phyloP scores from a whole-genome alignment of 1,284 basidiomycete species.

The Mycena citricolor region DNA sequence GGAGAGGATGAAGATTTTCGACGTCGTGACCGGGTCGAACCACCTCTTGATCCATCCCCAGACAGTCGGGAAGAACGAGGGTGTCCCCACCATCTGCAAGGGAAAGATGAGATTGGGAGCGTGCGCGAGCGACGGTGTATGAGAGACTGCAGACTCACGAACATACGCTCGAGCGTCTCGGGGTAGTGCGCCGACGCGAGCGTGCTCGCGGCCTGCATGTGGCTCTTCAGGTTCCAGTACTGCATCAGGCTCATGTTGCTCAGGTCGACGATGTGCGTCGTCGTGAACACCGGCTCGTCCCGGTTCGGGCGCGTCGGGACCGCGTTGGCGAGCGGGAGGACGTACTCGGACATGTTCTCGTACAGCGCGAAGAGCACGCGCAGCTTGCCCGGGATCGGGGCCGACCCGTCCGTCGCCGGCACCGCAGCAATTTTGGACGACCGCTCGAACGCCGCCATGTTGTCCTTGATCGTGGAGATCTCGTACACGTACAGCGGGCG shows the following conservation, averaged over 20 bases:
- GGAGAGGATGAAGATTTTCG: slow-evolving; percentile 65
- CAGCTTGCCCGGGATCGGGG: slow-evolving; percentile 26
- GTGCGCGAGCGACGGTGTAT: neutral
- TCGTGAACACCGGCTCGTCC: slow-evolving; percentile 47
- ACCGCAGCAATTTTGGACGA: slow-evolving; percentile 56
- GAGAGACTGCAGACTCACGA: slow-evolving; percentile 2
- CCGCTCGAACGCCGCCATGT: slow-evolving; percentile 54
- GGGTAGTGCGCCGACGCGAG: slow-evolving; percentile 78
- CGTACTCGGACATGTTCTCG: slow-evolving; percentile 15
- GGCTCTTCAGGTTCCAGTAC: slow-evolving; percentile 67
- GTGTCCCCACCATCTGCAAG: slow-evolving; percentile 70
- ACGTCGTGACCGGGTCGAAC: slow-evolving; percentile 75
- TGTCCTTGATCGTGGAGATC: slow-evolving; percentile 26
- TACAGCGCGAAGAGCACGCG: slow-evolving; percentile 42
- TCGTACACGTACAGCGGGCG: slow-evolving; percentile 70
- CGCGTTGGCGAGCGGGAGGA: slow-evolving; percentile 20
- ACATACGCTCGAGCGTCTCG: slow-evolving; percentile 55
- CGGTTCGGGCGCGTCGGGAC: slow-evolving; percentile 15
- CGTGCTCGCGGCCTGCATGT: slow-evolving; percentile 71
- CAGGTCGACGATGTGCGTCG: slow-evolving; percentile 84
- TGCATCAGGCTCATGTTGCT: slow-evolving; percentile 54
- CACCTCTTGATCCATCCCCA: slow-evolving; percentile 82
- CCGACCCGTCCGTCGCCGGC: slow-evolving; percentile 50
- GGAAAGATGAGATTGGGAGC: slow-evolving; percentile 37
- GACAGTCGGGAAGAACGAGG: slow-evolving; percentile 72